These are phyloP conservation scores for Mrakiaceae sp. DNA, from an alignment of 1,284 basidiomycete species.

Conservation along the genomic window DNA sequence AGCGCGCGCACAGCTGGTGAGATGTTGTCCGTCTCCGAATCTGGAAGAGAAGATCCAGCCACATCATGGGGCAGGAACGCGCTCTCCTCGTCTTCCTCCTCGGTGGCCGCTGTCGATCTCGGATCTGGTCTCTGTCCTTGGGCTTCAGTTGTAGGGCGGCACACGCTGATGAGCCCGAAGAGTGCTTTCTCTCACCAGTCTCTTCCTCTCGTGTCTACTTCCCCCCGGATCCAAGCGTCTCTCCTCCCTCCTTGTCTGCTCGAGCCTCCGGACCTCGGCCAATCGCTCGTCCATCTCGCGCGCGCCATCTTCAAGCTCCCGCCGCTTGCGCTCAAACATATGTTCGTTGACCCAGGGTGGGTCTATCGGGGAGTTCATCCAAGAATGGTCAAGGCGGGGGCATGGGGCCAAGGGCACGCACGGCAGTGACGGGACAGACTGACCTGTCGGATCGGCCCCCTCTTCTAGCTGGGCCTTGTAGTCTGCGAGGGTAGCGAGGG, in stretches of 20 bases:
- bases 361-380: conserved; percentile 33
- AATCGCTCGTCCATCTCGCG: conserved; percentile 52
- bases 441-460: conserved; percentile 45
- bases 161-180: background rate
- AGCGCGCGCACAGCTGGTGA: conserved; percentile 67
- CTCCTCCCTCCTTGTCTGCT: conserved; percentile 19
- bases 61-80: conserved; percentile 52
- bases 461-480: conserved; percentile 53
- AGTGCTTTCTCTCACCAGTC: conserved; percentile 38
- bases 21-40: conserved; percentile 43
- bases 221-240: conserved; percentile 33
- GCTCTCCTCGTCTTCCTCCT: conserved; percentile 37
- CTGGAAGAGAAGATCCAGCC: conserved; percentile 34
- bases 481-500: background rate
- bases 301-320: conserved; percentile 56
- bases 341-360: conserved; percentile 74
- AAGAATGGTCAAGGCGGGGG: background rate
- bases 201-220: conserved; percentile 50
- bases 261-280: conserved; percentile 16
- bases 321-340: conserved; percentile 50
- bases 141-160: background rate
- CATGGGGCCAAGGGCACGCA: too few relatives aligned
- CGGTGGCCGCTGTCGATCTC: background rate
- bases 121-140: background rate
- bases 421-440: conserved; percentile 23